Base-by-base conservation (phyloP, 2,329 filamentous ascomycete species). In the Claviceps sp. region DNA sequence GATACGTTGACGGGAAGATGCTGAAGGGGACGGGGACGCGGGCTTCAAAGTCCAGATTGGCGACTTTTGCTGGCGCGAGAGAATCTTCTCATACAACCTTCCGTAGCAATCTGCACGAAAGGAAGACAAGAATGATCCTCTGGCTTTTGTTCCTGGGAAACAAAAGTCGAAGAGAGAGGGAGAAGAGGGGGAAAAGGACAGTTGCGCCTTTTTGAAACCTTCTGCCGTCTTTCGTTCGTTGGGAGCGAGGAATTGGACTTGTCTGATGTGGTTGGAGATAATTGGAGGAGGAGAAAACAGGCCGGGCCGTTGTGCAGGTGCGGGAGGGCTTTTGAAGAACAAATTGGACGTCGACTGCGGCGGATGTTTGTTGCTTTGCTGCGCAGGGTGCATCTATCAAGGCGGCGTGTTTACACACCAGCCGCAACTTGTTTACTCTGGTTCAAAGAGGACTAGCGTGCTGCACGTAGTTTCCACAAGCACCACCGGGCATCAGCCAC, bases 1-100 rank as follows among this genome's bases (percentile, higher is more conserved):
- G 82, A 82, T 96, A 97, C 75, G 89, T 88, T 74, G 89, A 95
- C 79, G 91, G 91, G 84, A 97, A 96, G 86, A 96, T 87, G 87
- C 89, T 96, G 84, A 96, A 95, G 77, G 91, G 91, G 76, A 97
- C 93, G 80, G 91, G 89, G 76, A 96, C 87, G 76, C 89, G 87
- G 77, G 90, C 89, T 87, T 95, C 90, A 93, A 95, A 96, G 88
- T 96, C 90, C 90, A 96, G 90, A 80, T 89, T 96, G 88, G 77
- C 88, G 85, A 85, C 83, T 84, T 86, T 82, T 83, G 63, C 70
- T 71, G 72, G 74, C 75, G 82, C 73, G 69, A 72, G 73, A 76
- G 70, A 73, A 81, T 78, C 77, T 53, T 84, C 84, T 87, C 81
- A 70, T 69, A 66, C 69, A 71, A 71, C 69, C 70, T 71, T 68